phyloP scores from a whole-genome alignment of 139 green algal species.

The Dunaliella primolecta region DNA sequence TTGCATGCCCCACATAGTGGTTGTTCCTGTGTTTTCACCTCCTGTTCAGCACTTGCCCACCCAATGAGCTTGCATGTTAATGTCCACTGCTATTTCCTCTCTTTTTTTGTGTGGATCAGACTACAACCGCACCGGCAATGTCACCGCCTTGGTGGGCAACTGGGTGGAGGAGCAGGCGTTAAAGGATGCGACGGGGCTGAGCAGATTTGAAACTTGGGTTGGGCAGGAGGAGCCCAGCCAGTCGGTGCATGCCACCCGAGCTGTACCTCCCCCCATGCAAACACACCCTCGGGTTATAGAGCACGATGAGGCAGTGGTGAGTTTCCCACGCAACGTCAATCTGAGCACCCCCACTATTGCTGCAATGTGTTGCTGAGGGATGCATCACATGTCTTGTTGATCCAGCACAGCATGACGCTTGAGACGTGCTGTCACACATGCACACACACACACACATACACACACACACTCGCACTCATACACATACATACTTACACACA shows the following conservation, averaged over 20 bases:
- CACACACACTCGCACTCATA: not conserved
- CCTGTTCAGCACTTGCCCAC: no score
- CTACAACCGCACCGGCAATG: not conserved
- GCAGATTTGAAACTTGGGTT: not conserved
- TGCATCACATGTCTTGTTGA: no score
- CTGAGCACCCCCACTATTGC: not conserved
- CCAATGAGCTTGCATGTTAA: no score
- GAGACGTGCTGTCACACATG: no score
- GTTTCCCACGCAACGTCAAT: not conserved
- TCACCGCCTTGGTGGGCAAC: constrained; percentile 10
- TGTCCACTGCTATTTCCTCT: not conserved
- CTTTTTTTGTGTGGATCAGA: no score
- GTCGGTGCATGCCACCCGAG: constrained; percentile 5
- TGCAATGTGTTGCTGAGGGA: no score
- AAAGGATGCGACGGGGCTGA: not conserved
- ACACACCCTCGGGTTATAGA: constrained; percentile 12
- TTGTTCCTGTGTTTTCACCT: no score
- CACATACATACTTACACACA: not conserved
- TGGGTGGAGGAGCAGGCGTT: constrained; percentile 13
- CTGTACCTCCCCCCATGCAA: not conserved
- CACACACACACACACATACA: not conserved
- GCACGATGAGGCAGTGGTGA: not conserved
- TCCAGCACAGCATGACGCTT: no score
- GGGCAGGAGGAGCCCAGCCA: not conserved
- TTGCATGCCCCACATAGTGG: no score